These are phyloP conservation scores for Microcyclosporella mali DNA, from an alignment of 2,329 filamentous ascomycete genomes.

Conservation along the genomic window DNA sequence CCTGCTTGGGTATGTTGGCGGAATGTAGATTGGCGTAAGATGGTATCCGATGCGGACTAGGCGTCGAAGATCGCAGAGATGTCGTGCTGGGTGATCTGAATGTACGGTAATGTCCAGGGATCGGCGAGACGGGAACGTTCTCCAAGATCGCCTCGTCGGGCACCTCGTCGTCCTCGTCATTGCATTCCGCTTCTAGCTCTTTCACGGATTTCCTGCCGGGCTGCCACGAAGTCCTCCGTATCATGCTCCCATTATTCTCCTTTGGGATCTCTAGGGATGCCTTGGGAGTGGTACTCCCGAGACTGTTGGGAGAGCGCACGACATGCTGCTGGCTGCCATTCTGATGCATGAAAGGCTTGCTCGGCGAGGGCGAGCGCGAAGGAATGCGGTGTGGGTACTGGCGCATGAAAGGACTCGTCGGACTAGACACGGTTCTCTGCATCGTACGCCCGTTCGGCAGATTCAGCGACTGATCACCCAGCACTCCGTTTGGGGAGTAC, in stretches of 20 bases:
- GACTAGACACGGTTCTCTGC: constrained; percentile 37
- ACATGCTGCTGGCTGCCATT: constrained; percentile 6
- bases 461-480: constrained; percentile 33
- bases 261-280: constrained; percentile 16
- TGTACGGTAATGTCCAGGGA: constrained; percentile 30
- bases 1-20: constrained; percentile 32
- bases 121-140: constrained; percentile 73
- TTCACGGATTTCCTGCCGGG: constrained; percentile 61
- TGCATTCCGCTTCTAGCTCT: constrained; percentile 71
- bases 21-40: constrained; percentile 28
- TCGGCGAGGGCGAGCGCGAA: constrained; percentile 31
- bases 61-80: constrained; percentile 25
- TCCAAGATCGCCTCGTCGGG: constrained; percentile 73
- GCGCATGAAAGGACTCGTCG: constrained; percentile 26
- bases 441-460: constrained; percentile 33
- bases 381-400: constrained; percentile 10
- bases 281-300: constrained; percentile 19
- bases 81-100: constrained; percentile 16
- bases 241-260: constrained; percentile 5
- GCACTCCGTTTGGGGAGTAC: constrained; percentile 33
- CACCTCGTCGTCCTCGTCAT: constrained; percentile 68
- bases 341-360: constrained; percentile 17
- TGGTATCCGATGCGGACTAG: constrained; percentile 31
- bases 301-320: constrained; percentile 14
- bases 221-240: constrained; percentile 55